A percentile compares a stretch with the other conserved stretches of the same genome.
Evolutionary conservation across 1,284 basidiomycete genomes (phyloP).

Genomic region (Ceratobasidium sp.): DNA sequence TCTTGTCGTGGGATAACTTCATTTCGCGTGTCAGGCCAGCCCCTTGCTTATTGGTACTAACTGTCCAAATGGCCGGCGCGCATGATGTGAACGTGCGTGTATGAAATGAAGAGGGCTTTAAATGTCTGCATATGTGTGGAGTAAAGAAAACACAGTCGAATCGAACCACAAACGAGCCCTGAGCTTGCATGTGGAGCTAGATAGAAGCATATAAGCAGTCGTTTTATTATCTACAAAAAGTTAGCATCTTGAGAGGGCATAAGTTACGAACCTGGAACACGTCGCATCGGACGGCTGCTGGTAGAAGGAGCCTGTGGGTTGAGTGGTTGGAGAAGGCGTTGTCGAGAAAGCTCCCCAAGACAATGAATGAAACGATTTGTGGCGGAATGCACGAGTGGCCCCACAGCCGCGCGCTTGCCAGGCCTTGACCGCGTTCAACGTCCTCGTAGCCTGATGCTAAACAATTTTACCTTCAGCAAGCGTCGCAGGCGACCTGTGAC

Average conservation of each 20-base stretch:
- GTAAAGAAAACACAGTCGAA: too few species aligned
- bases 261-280: slow-evolving; percentile 11
- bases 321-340: not conserved
- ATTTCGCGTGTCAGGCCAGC: too few species aligned
- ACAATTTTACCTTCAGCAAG: not conserved
- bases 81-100: too few species aligned
- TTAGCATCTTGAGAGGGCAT: not conserved
- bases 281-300: not conserved
- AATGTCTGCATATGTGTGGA: too few species aligned
- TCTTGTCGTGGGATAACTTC: too few species aligned
- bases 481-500: not conserved
- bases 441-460: slow-evolving; percentile 9
- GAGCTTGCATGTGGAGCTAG: too few species aligned
- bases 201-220: too few species aligned
- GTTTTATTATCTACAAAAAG: not conserved
- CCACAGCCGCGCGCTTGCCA: slow-evolving; percentile 20
- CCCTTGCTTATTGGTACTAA: too few species aligned
- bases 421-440: not conserved
- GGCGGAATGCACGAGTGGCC: not conserved
- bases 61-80: too few species aligned
- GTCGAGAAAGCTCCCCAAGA: not conserved
- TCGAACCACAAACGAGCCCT: too few species aligned
- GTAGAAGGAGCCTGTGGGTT: not conserved
- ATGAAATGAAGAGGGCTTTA: too few species aligned
- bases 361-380: not conserved